Conservation (phyloP, 805 yeast species). For the Ogataea pignaliae region DNA sequence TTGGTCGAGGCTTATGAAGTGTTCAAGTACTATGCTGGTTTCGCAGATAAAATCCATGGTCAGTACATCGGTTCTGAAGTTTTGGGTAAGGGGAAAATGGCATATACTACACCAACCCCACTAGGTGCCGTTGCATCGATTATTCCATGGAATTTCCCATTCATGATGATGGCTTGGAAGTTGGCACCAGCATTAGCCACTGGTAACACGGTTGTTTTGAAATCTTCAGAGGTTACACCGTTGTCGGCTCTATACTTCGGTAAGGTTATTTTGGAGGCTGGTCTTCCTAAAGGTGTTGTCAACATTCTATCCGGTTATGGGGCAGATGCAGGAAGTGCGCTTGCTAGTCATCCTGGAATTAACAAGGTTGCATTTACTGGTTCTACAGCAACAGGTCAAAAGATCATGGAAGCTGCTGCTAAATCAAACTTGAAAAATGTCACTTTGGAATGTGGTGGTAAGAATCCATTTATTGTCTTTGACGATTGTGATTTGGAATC, state of each 20-base stretch:
- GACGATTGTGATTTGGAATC: constrained; percentile 51
- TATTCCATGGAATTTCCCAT: constrained; percentile 83
- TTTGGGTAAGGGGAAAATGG: constrained; percentile 40
- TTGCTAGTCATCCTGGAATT: constrained; percentile 59
- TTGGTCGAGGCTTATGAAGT: constrained; percentile 31
- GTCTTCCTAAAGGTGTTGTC: constrained; percentile 73
- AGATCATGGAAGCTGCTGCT: constrained; percentile 65
- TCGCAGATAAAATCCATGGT: constrained; percentile 75
- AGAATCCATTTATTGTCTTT: constrained; percentile 49
- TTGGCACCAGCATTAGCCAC: constrained; percentile 75
- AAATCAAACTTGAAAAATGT: constrained; percentile 50
- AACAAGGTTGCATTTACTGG: constrained; percentile 79
- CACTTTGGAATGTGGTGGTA: constrained; percentile 60
- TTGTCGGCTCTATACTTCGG: constrained; percentile 68
- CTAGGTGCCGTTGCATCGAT: constrained; percentile 78
- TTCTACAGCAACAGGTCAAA: constrained; percentile 69
- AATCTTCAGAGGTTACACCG: constrained; percentile 77
- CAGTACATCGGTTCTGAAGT: constrained; percentile 39
- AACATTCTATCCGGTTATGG: constrained; percentile 74
- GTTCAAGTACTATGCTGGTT: constrained; percentile 69
- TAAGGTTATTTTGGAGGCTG: constrained; percentile 57
- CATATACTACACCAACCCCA: constrained; percentile 51
- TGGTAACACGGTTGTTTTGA: constrained; percentile 68
- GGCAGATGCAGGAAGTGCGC: constrained; percentile 61
- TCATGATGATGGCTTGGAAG: constrained; percentile 77